Evolutionary conservation across 441 rosid genomes (phyloP).

Genomic region (Croton setiger): DNA sequence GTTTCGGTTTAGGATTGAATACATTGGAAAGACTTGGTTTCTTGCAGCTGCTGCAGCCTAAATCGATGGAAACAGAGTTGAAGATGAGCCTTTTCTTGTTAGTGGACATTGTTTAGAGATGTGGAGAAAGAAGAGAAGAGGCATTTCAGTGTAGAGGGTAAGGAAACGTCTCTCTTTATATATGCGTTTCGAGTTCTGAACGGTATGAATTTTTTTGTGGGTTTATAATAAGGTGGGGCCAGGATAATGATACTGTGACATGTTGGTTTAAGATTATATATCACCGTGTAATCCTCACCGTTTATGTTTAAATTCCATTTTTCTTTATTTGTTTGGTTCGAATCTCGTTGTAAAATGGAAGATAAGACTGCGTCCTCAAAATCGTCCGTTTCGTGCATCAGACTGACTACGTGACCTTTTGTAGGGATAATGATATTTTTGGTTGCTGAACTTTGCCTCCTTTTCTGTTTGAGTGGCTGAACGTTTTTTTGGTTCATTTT

Average conservation of each 20-base stretch:
- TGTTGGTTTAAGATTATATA: neutral
- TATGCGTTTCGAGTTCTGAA: neutral
- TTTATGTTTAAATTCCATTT: neutral
- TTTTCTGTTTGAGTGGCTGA: no score
- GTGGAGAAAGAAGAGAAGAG: neutral
- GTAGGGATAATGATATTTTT: no score
- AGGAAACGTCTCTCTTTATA: neutral
- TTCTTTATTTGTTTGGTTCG: no score
- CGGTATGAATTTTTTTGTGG: neutral
- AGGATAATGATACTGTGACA: neutral
- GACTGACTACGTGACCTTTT: no score
- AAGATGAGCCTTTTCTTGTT: slow-evolving; percentile 45
- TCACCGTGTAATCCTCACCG: slow-evolving; percentile 11
- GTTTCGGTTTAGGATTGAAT: slow-evolving; percentile 37
- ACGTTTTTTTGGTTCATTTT: no score
- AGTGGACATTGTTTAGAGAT: slow-evolving; percentile 18
- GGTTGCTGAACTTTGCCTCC: no score
- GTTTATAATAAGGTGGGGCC: slow-evolving; percentile 6
- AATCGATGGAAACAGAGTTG: slow-evolving; percentile 53
- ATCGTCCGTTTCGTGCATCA: no score
- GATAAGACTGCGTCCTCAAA: no score
- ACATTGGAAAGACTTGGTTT: slow-evolving; percentile 45
- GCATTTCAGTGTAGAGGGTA: neutral
- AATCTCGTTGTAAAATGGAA: no score
- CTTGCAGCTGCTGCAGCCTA: slow-evolving; percentile 69